These are phyloP conservation scores for Citrus hindsii DNA, from an alignment of 345 rosid genomes.

Conservation along the genomic window DNA sequence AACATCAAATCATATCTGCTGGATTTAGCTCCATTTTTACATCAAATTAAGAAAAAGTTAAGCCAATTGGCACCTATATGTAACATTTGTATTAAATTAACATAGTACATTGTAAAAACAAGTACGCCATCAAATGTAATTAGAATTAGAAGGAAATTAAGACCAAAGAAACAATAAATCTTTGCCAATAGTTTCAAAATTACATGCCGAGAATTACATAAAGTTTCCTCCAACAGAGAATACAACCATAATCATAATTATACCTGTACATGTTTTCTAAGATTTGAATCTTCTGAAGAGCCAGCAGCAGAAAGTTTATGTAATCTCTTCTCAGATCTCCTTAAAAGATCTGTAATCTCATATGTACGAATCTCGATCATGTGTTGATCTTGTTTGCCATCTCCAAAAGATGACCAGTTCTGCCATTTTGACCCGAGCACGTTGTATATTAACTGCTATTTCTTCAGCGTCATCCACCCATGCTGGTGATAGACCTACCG, in stretches of 20 bases:
- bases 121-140: neutral
- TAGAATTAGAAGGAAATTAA: slow-evolving; percentile 5
- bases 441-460: slow-evolving; percentile 69
- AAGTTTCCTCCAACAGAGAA: too few species aligned
- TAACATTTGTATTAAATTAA: neutral
- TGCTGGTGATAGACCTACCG: slow-evolving; percentile 82
- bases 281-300: too few species aligned
- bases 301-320: too few species aligned
- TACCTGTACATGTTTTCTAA: too few species aligned
- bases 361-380: slow-evolving; percentile 75
- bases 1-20: neutral
- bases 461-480: slow-evolving; percentile 98
- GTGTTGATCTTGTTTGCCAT: slow-evolving; percentile 85
- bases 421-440: slow-evolving; percentile 61
- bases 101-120: neutral
- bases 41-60: neutral
- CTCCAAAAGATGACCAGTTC: slow-evolving; percentile 86
- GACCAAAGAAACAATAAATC: too few species aligned
- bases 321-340: too few species aligned
- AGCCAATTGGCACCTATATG: neutral
- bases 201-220: too few species aligned
- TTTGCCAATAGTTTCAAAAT: too few species aligned
- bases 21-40: neutral
- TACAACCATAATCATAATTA: too few species aligned
- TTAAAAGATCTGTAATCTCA: slow-evolving; percentile 52